Evolutionary conservation across 441 rosid genomes (phyloP).

Genomic region (Mallotus japonicus): DNA sequence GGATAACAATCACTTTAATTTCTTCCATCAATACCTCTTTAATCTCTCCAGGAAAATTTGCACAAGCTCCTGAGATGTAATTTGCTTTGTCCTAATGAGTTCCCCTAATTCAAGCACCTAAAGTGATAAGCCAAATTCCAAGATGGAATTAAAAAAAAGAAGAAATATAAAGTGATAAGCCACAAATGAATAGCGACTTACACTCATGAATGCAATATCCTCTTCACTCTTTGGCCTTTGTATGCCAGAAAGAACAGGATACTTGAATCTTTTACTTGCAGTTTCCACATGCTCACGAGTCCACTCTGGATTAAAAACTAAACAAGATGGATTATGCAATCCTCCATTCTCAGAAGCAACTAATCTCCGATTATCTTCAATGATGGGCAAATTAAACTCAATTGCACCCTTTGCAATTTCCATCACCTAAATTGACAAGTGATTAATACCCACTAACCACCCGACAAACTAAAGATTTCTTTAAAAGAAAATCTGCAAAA

Average conservation of each 20-base stretch:
- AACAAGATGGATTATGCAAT: conserved; percentile 58
- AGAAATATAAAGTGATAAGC: background rate
- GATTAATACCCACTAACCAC: background rate
- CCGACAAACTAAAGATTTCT: background rate
- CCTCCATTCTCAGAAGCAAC: conserved; percentile 76
- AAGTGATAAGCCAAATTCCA: conserved; percentile 16
- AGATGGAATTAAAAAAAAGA: conserved; percentile 1
- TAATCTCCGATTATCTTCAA: conserved; percentile 52
- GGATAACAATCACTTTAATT: background rate
- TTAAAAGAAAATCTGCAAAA: background rate
- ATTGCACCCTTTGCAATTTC: conserved; percentile 58
- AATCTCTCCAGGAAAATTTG: conserved; percentile 55
- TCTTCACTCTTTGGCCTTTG: conserved; percentile 52
- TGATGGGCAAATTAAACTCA: conserved; percentile 60
- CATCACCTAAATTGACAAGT: conserved; percentile 40
- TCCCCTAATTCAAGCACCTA: conserved; percentile 84
- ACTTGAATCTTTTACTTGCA: conserved; percentile 39
- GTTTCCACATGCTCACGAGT: conserved; percentile 28
- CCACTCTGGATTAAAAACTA: conserved; percentile 73
- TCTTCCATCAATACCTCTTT: conserved; percentile 47
- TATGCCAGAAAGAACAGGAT: conserved; percentile 39
- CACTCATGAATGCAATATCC: conserved; percentile 81
- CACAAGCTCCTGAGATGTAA: conserved; percentile 70
- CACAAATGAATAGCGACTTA: conserved; percentile 29
- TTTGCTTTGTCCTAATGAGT: conserved; percentile 65